Conservation (phyloP, 345 rosid genomes). For the Heritiera littoralis region DNA sequence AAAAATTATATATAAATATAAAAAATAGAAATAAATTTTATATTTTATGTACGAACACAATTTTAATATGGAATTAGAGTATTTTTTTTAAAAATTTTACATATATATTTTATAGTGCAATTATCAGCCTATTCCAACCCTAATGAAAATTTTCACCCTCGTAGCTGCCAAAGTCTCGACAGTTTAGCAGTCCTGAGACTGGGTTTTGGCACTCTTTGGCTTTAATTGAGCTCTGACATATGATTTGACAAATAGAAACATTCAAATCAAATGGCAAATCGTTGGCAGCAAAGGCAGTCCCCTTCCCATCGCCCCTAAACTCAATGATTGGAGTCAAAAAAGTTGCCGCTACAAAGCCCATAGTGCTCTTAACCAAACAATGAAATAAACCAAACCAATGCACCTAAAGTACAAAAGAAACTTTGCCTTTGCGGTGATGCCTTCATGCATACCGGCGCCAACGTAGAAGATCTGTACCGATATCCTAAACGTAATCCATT, state of each 20-base stretch:
- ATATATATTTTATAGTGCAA: no score
- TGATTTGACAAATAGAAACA: conserved; percentile 14
- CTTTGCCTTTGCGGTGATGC: neutral
- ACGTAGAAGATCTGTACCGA: neutral
- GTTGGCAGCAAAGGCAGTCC: neutral
- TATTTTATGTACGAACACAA: no score
- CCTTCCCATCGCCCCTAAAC: neutral
- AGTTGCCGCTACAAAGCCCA: no score
- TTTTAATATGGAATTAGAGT: no score
- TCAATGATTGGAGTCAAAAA: conserved; percentile 4
- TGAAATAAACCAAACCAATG: neutral
- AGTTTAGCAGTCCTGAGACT: neutral
- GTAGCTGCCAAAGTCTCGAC: neutral
- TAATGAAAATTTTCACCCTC: no score
- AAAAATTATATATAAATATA: no score
- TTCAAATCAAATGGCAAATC: conserved; percentile 16
- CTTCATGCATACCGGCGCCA: neutral
- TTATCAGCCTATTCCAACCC: no score
- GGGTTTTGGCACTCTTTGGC: neutral
- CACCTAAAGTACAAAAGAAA: neutral
- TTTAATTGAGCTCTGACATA: neutral
- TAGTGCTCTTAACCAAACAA: no score
- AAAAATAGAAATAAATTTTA: no score
- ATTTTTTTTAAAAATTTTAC: no score
- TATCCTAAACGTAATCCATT: neutral